Evolutionary conservation across 768 basidiomycete genomes (phyloP), one percentile per base, ranked within the genome.

Genomic region (Rubroboletus satanas): DNA sequence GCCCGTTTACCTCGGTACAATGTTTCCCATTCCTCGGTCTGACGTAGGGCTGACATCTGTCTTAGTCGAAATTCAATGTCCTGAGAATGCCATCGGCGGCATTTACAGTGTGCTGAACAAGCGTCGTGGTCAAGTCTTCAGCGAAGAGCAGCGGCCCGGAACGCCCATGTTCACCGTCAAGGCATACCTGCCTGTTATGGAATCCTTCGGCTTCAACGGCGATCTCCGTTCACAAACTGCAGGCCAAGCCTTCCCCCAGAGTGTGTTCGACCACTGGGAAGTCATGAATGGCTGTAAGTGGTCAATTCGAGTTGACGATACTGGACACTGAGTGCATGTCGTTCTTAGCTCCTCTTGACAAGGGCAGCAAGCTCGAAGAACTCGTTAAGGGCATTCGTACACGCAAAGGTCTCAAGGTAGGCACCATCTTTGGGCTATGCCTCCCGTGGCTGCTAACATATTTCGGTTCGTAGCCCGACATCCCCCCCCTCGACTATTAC

Each of bases 91-190:
- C 56, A 96, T 98, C 62, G 96, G 95, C 74, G 95, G 96, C 80
- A 92, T 98, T 75, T 98, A 98, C 86, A 83, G 81, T 51, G 83
- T 82, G 59, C 75, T 93, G 77, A 98, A 97, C 85, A 93, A 89
- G 78, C 90, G 94, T 70, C 91, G 95, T 83, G 96, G 96, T 60
- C 94, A 97, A 72, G 96, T 99, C 58, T 96, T 95, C 83, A 90
- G 88, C 63, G 91, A 98, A 75, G 96, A 98, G 75, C 97, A 98
- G 77, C 80, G 95, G 67, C 79, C 85, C 4, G 96, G 97, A 78
- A 99, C 97, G 17, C 97, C 97, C 59, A 97, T 98, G 93, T 96
- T 96, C 87, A 98, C 89, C 45, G 88, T 99, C 76, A 98, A 97
- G 83, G 94, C 94, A 26, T 93, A 93, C 80, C 80, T 94, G 38